Evolutionary conservation across 2,329 filamentous ascomycete species (phyloP).

Genomic region (Microsporum canis): DNA sequence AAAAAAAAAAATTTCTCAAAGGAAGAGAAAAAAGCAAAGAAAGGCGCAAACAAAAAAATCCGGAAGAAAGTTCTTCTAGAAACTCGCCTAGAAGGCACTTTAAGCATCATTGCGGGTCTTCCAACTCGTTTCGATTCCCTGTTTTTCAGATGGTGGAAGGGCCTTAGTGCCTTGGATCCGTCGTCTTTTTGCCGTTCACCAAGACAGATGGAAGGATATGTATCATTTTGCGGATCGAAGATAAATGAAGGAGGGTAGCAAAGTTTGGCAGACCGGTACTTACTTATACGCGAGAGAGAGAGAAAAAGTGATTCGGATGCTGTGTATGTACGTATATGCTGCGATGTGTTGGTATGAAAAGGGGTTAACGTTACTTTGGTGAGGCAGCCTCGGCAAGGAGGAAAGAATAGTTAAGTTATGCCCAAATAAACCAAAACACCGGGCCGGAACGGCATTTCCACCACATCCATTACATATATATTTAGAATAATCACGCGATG

Average conservation of each 20-base stretch:
- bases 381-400: background rate
- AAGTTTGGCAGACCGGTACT: background rate
- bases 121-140: background rate
- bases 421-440: background rate
- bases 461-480: background rate
- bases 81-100: conserved; percentile 1
- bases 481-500: background rate
- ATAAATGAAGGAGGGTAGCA: background rate
- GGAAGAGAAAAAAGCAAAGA: background rate
- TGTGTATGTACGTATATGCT: no score
- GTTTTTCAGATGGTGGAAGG: background rate
- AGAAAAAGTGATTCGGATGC: background rate
- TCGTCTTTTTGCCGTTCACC: background rate
- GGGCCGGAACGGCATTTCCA: background rate
- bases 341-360: no score
- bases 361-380: background rate
- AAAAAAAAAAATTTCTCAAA: background rate
- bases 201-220: background rate
- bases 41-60: background rate
- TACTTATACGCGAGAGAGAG: background rate
- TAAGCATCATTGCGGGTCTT: background rate
- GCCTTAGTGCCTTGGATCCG: background rate
- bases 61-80: conserved; percentile 2
- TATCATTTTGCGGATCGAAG: background rate
- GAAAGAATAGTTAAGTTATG: background rate